Percentiles rank a stretch among this genome's conserved stretches.
Evolutionary conservation across 345 rosid species (phyloP).

Genomic region (Sisymbrium altissimum): DNA sequence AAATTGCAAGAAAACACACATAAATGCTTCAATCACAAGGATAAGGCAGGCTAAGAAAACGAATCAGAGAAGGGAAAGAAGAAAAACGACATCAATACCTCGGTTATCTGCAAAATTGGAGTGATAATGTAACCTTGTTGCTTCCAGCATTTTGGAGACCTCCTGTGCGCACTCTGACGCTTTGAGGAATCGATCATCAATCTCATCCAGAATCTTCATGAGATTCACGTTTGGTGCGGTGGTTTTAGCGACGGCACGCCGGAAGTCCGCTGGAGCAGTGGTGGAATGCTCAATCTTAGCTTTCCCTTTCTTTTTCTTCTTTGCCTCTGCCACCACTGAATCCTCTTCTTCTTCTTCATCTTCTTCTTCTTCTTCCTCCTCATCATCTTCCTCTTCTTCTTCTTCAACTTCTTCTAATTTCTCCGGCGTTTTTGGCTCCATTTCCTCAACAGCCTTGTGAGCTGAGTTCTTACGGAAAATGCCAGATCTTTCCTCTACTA

Average conservation of each 20-base stretch:
- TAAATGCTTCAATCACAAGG: slow-evolving; percentile 4
- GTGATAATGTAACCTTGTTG: slow-evolving; percentile 87
- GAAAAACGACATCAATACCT: slow-evolving; percentile 42
- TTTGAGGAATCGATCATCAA: slow-evolving; percentile 85
- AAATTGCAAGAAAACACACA: slow-evolving; percentile 16
- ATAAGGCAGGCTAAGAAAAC: background rate
- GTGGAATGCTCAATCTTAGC: slow-evolving; percentile 54
- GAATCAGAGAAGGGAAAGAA: background rate
- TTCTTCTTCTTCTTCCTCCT: background rate
- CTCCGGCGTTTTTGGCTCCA: slow-evolving; percentile 64
- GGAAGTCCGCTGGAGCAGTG: slow-evolving; percentile 59
- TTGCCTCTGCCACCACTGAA: slow-evolving; percentile 26
- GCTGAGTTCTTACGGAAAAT: slow-evolving; percentile 12
- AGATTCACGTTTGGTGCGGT: slow-evolving; percentile 41
- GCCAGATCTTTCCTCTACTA: slow-evolving; percentile 18
- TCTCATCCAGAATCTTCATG: slow-evolving; percentile 57
- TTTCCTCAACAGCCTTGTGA: slow-evolving; percentile 23
- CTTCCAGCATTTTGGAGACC: slow-evolving; percentile 86
- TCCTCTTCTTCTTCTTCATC: slow-evolving; percentile 26
- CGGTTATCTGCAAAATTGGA: slow-evolving; percentile 89
- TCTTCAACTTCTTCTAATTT: slow-evolving; percentile 31
- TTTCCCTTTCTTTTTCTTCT: slow-evolving; percentile 34
- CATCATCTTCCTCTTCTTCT: background rate
- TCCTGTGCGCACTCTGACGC: slow-evolving; percentile 84
- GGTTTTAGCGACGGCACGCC: slow-evolving; percentile 34